Conservation (phyloP, 2,329 filamentous ascomycete species). For the Calonectria pseudoreteaudii region DNA sequence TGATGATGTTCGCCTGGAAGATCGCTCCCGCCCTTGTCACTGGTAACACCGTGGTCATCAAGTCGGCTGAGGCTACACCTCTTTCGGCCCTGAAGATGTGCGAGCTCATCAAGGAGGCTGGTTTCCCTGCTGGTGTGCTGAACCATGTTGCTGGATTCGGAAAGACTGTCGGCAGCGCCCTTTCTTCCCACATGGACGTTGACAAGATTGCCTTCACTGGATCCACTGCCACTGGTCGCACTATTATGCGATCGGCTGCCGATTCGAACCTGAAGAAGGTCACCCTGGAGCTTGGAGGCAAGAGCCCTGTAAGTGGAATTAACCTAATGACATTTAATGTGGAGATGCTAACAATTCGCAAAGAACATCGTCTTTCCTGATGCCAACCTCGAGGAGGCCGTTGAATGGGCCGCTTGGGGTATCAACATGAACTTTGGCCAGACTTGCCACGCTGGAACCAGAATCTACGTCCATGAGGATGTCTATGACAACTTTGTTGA, state of each 20-base stretch:
- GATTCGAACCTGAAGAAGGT: constrained; percentile 67
- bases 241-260: constrained; percentile 79
- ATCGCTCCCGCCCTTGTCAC: constrained; percentile 78
- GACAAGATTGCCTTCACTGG: constrained; percentile 87
- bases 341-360: not conserved
- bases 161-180: constrained; percentile 73
- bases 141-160: constrained; percentile 82
- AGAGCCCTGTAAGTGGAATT: constrained; percentile 63
- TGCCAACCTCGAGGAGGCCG: constrained; percentile 74
- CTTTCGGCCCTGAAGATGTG: constrained; percentile 74
- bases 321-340: not conserved
- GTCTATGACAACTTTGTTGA: constrained; percentile 73
- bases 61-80: constrained; percentile 76
- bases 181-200: constrained; percentile 75
- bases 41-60: constrained; percentile 73
- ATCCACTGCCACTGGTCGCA: constrained; percentile 76
- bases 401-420: constrained; percentile 66
- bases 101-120: constrained; percentile 76
- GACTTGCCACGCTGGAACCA: constrained; percentile 73
- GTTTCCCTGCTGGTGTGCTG: constrained; percentile 82
- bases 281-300: constrained; percentile 75
- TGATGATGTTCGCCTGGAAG: constrained; percentile 70
- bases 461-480: constrained; percentile 72
- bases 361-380: constrained; percentile 70
- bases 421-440: constrained; percentile 74